Conservation (phyloP, 768 basidiomycete species). For the Lyophyllum decastes region DNA sequence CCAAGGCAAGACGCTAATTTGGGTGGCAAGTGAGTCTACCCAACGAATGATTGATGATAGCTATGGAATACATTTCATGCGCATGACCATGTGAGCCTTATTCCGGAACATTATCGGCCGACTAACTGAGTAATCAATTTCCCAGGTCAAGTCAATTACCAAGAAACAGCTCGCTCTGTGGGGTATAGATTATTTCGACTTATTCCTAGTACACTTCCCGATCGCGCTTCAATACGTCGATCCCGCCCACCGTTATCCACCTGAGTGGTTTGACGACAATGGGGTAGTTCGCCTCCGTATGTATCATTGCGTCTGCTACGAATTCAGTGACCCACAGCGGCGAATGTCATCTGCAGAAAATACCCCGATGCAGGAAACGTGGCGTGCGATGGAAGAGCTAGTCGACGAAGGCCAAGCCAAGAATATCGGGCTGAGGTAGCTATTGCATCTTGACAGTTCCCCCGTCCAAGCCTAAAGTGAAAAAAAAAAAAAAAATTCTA, state of each 20-base stretch:
- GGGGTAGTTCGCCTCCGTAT: conserved; percentile 66
- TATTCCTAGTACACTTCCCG: conserved; percentile 87
- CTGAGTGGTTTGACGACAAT: conserved; percentile 81
- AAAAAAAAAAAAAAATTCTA: conserved; percentile 26
- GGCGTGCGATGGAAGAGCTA: conserved; percentile 79
- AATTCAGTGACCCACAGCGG: background rate
- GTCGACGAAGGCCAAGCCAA: conserved; percentile 69
- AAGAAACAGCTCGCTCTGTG: conserved; percentile 74
- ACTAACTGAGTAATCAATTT: background rate
- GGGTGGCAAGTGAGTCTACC: background rate
- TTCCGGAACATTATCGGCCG: background rate
- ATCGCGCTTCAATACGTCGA: conserved; percentile 81
- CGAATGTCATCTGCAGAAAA: conserved; percentile 41
- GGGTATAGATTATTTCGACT: conserved; percentile 84
- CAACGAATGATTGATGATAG: conserved; percentile 28
- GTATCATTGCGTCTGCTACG: conserved; percentile 11
- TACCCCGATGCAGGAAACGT: conserved; percentile 79
- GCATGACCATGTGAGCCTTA: conserved; percentile 62
- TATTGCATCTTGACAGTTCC: conserved; percentile 4
- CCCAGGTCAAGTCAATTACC: conserved; percentile 52
- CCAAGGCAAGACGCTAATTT: conserved; percentile 52
- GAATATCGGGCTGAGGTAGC: conserved; percentile 78
- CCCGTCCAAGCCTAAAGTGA: background rate
- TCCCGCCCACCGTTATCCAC: conserved; percentile 73
- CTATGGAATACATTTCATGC: conserved; percentile 92